These are phyloP conservation scores for Fusarium sp. DNA, from an alignment of 2,329 filamentous ascomycete species.

Conservation along the genomic window DNA sequence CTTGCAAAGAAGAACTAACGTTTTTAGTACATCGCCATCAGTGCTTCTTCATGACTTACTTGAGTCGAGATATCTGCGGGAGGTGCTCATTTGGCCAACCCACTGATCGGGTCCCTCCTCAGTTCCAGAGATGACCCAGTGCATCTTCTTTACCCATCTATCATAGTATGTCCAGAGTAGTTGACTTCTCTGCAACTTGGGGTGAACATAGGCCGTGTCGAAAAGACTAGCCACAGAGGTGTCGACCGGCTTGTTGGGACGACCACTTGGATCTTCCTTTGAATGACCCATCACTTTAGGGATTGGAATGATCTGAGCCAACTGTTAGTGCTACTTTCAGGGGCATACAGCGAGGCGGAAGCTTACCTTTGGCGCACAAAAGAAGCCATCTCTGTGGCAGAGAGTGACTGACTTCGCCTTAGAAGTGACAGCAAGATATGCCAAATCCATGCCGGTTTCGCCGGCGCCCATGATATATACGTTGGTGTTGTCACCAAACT, in stretches of 20 bases:
- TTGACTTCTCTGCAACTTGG: conserved; percentile 55
- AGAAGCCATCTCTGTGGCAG: conserved; percentile 59
- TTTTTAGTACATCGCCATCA: conserved; percentile 5
- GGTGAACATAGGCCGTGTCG: conserved; percentile 64
- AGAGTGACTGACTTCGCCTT: conserved; percentile 55
- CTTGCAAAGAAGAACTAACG: conserved; percentile 57
- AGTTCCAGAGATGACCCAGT: conserved; percentile 58
- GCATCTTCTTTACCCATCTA: conserved; percentile 56
- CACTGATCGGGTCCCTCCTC: conserved; percentile 60
- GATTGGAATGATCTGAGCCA: conserved; percentile 41
- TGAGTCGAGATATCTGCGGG: conserved; percentile 51
- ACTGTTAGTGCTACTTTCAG: not conserved
- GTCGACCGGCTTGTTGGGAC: conserved; percentile 59
- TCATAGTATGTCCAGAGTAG: conserved; percentile 61
- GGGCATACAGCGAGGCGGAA: no score
- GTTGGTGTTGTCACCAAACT: conserved; percentile 54
- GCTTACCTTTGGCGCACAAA: conserved; percentile 57
- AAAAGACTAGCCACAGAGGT: conserved; percentile 61
- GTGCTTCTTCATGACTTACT: conserved; percentile 35
- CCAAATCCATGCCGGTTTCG: conserved; percentile 60
- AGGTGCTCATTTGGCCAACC: conserved; percentile 56
- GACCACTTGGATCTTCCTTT: not conserved
- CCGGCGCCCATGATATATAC: conserved; percentile 58
- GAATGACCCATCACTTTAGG: conserved; percentile 27
- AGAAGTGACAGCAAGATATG: conserved; percentile 58